Base-by-base conservation (phyloP, 2,329 filamentous ascomycete genomes). In the Colletotrichum tropicicola region DNA sequence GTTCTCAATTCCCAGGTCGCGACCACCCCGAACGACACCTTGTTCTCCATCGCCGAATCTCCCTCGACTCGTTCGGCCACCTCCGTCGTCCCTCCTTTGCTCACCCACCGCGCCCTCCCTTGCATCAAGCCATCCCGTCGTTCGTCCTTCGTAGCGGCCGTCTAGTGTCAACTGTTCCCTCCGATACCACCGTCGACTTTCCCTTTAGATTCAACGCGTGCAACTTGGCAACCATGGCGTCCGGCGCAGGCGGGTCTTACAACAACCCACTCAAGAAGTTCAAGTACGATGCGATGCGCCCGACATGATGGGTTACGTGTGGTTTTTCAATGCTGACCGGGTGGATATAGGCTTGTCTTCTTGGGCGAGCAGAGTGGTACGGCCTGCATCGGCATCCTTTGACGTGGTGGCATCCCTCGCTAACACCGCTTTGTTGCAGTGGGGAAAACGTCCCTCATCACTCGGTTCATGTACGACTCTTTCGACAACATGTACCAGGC, bases 401-500 rank as follows among this genome's bases (percentile, higher is more conserved):
- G 58, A 44, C 27, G 12, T 27, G 9, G 32, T 19, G 27, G 6
- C 51, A 27, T 27, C 44, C 21, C 44, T 52, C 43, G 53, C 63
- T 66, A 54, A 66, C 8, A 35, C 28, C 10, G 25, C 17, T 49
- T 21, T 48, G 30, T 32, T 56, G 69, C 78, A 98, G 96, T 99
- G 73, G 96, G 96, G 77, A 99, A 99, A 85, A 99, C 96, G 30
- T 99, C 96, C 68, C 84, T 99, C 73, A 99, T 99, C 79, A 99
- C 96, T 70, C 91, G 96, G 70, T 99, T 99, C 86, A 99, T 99
- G 96, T 99, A 99, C 86, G 96, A 99, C 82, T 98, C 96, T 49
- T 99, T 99, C 85, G 96, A 99, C 85, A 98, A 97, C 83, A 98
- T 95, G 86, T 99, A 99, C 83, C 96, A 99, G 82, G 96, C 96